These are phyloP conservation scores for Pterocarpus santalinus DNA, from an alignment of 306 rosid genomes.

Conservation along the genomic window DNA sequence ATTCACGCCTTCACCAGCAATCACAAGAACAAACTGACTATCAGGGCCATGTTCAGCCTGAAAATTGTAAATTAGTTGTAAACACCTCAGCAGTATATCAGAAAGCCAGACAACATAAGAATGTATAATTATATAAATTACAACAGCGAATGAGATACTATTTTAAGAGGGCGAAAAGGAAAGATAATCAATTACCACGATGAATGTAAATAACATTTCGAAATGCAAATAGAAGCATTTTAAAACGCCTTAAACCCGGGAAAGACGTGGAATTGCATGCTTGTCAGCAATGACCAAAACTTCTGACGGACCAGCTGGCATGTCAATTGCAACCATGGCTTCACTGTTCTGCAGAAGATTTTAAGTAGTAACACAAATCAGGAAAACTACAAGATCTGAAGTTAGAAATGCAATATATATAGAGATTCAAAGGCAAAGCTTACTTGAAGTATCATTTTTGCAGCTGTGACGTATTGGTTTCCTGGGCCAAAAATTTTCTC, in stretches of 20 bases:
- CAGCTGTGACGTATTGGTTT: conserved; percentile 95
- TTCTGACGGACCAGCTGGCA: conserved; percentile 98
- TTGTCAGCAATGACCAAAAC: conserved; percentile 92
- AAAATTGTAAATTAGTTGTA: conserved; percentile 43
- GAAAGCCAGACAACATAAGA: conserved; percentile 17
- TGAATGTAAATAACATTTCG: background rate
- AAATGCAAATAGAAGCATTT: background rate
- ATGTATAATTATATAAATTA: background rate
- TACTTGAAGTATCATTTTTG: conserved; percentile 95
- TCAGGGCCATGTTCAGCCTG: conserved; percentile 99
- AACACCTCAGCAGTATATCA: conserved; percentile 17
- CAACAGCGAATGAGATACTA: background rate
- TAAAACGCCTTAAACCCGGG: conserved; percentile 65
- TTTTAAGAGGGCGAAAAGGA: background rate
- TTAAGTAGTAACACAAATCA: background rate
- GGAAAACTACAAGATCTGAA: background rate
- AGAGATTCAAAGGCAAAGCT: conserved; percentile 26
- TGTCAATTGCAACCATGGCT: conserved; percentile 93
- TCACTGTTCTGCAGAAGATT: conserved; percentile 76
- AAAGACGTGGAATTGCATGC: conserved; percentile 79
- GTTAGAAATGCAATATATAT: background rate
- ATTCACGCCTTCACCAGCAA: conserved; percentile 80
- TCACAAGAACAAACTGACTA: conserved; percentile 94
- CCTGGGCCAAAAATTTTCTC: conserved; percentile 95
- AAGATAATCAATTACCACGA: conserved; percentile 6